Evolutionary conservation across 1,284 basidiomycete species (phyloP).

Genomic region (Rhodotorula mucilaginosa): DNA sequence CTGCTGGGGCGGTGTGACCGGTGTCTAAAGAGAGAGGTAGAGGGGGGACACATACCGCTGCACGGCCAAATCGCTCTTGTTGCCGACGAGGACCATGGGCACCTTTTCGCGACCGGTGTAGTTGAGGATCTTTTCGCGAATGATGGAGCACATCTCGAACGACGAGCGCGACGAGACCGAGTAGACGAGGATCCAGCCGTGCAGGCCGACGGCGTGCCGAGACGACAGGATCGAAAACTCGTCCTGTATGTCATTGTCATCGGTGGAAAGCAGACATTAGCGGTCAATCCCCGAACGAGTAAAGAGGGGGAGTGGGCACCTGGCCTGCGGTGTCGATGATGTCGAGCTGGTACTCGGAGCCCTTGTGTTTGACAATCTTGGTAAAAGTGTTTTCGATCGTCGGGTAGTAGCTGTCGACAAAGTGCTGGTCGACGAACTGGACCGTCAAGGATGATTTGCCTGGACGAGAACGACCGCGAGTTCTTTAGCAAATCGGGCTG

Average conservation of each 20-base stretch:
- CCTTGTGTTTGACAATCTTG: constrained; percentile 79
- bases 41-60: constrained; percentile 56
- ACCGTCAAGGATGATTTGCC: constrained; percentile 76
- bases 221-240: constrained; percentile 67
- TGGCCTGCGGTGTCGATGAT: constrained; percentile 98
- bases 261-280: not conserved
- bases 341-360: constrained; percentile 86
- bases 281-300: not conserved
- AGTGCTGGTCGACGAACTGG: constrained; percentile 63
- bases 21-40: not conserved
- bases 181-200: constrained; percentile 80
- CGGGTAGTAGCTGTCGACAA: constrained; percentile 81
- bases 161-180: constrained; percentile 86
- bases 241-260: constrained; percentile 58
- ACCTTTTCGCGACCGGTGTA: constrained; percentile 86
- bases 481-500: not conserved
- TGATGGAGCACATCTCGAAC: constrained; percentile 93
- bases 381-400: constrained; percentile 88
- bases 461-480: constrained; percentile 44
- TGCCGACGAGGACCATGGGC: constrained; percentile 93
- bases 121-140: constrained; percentile 96
- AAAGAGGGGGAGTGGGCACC: constrained; percentile 39
- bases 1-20: not conserved
- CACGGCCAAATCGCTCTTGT: constrained; percentile 80
- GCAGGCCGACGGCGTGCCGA: constrained; percentile 46